phyloP scores from a whole-genome alignment of 352 stramenopile species.

The Pelagophyceae sp. region DNA sequence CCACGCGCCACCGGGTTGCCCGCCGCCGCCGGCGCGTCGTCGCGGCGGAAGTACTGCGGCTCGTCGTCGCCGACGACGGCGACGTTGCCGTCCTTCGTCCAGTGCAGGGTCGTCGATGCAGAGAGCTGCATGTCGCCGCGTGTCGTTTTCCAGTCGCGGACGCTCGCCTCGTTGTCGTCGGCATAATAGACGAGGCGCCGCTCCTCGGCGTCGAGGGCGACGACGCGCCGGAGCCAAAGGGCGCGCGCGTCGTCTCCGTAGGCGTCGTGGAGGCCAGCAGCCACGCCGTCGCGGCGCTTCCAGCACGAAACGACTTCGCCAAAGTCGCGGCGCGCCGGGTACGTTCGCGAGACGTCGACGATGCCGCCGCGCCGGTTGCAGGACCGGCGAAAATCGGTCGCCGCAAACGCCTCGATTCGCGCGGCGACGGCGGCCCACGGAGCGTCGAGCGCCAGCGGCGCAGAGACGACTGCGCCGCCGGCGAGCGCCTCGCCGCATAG shows the following conservation, averaged over 20 bases:
- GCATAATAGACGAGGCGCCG: too few relatives aligned
- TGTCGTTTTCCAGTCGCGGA: background rate
- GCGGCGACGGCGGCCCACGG: background rate
- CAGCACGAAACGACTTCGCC: background rate
- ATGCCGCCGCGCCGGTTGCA: background rate
- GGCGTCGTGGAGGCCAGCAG: background rate
- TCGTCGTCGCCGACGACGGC: background rate
- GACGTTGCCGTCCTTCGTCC: background rate
- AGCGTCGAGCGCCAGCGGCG: background rate
- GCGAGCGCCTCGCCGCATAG: background rate
- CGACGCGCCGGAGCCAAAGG: background rate
- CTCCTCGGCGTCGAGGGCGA: background rate
- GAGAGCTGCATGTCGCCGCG: background rate
- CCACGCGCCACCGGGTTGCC: background rate
- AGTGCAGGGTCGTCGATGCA: background rate
- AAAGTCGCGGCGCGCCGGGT: background rate
- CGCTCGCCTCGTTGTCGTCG: background rate
- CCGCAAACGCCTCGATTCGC: background rate
- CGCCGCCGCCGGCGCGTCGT: background rate
- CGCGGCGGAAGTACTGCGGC: background rate
- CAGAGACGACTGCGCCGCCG: background rate
- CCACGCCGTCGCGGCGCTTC: conserved; percentile 10
- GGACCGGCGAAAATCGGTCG: background rate
- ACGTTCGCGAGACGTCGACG: background rate
- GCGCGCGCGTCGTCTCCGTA: background rate